phyloP scores from a whole-genome alignment of 495 filamentous ascomycete species.

The Trichoderma gamsii region DNA sequence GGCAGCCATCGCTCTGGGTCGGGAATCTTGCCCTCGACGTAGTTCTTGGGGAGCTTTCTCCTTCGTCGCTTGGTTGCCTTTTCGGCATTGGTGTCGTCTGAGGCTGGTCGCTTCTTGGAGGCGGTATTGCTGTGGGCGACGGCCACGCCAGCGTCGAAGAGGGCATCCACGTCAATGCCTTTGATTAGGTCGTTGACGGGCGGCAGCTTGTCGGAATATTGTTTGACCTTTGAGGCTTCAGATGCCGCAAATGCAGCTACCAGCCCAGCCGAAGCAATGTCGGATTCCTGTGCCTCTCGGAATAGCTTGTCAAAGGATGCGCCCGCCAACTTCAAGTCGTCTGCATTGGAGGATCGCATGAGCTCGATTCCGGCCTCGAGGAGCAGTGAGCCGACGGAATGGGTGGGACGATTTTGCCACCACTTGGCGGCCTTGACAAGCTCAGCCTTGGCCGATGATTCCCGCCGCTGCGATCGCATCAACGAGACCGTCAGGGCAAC shows the following conservation, averaged over 20 bases:
- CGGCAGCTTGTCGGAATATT: conserved; percentile 58
- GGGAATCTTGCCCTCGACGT: conserved; percentile 61
- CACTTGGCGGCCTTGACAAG: conserved; percentile 76
- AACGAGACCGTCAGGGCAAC: conserved; percentile 77
- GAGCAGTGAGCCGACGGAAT: conserved; percentile 51
- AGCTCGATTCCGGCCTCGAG: conserved; percentile 74
- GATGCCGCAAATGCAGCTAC: conserved; percentile 74
- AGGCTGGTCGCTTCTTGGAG: conserved; percentile 53
- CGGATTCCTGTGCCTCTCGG: conserved; percentile 55
- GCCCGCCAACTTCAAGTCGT: conserved; percentile 62
- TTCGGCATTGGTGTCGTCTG: conserved; percentile 41
- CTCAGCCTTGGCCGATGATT: conserved; percentile 59
- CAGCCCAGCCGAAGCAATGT: conserved; percentile 66
- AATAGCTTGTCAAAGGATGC: conserved; percentile 68
- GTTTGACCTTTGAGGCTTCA: conserved; percentile 53
- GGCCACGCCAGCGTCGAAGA: conserved; percentile 74
- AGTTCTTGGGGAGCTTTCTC: conserved; percentile 74
- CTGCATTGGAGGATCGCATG: conserved; percentile 60
- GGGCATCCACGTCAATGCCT: conserved; percentile 58
- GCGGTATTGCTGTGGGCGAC: conserved; percentile 40
- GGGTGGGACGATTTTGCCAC: conserved; percentile 54
- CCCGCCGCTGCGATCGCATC: conserved; percentile 74
- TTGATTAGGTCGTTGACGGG: conserved; percentile 58
- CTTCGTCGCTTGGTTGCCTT: conserved; percentile 49
- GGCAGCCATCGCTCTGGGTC: conserved; percentile 94